A percentile compares a stretch with the other conserved stretches of the same genome.
phyloP scores from a whole-genome alignment of 495 filamentous ascomycete genomes.

The Thermochaetoides thermophila region DNA sequence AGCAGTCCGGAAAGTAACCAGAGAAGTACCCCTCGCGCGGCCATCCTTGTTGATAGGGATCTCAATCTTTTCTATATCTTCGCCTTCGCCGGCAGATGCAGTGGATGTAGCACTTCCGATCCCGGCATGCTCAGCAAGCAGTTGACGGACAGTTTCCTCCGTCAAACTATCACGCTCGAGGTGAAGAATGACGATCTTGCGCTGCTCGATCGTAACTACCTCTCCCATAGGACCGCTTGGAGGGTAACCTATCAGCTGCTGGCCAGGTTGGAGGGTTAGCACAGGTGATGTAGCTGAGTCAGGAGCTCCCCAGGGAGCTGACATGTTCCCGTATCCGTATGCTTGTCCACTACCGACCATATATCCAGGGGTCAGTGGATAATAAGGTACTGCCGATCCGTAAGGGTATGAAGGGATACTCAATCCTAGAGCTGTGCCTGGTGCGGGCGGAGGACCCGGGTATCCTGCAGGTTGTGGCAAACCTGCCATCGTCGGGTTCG shows the following conservation, averaged over 20 bases:
- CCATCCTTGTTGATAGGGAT: conserved; percentile 1
- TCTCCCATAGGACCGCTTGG: not conserved
- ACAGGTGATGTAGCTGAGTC: not conserved
- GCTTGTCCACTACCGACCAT: not conserved
- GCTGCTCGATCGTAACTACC: conserved; percentile 3
- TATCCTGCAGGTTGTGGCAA: not conserved
- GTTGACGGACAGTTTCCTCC: not conserved
- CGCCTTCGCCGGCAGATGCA: not conserved
- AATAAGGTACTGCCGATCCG: not conserved
- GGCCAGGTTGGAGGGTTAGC: not conserved
- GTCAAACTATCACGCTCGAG: conserved; percentile 1
- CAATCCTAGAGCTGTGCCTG: not conserved
- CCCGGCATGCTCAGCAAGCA: not conserved
- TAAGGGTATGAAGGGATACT: not conserved
- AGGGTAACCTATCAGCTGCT: not conserved
- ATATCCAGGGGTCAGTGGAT: not conserved
- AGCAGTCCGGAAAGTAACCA: conserved; percentile 3
- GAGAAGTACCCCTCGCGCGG: conserved; percentile 4
- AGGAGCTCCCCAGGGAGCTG: not conserved
- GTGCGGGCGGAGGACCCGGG: not conserved
- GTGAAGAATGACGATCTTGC: conserved; percentile 6
- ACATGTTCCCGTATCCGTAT: not conserved
- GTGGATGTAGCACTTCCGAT: not conserved
- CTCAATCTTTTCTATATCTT: conserved; percentile 2
- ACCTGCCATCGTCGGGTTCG: not conserved